Percentiles rank a stretch among this genome's conserved stretches.
These are phyloP conservation scores for Aspergillus sp. DNA, from an alignment of 2,329 filamentous ascomycete genomes.

Conservation along the genomic window DNA sequence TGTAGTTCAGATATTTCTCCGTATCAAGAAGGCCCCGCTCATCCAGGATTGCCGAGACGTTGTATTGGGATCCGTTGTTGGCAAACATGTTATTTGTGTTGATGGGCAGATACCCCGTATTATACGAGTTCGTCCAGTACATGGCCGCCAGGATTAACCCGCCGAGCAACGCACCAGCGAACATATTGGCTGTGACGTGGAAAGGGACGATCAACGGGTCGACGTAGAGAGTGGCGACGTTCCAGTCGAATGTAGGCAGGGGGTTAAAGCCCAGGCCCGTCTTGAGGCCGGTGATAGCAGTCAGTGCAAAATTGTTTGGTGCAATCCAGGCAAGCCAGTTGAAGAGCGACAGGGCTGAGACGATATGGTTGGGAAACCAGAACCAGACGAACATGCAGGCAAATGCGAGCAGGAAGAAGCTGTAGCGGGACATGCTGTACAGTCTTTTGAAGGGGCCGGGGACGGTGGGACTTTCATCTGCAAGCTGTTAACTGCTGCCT, in stretches of 20 bases:
- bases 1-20: slow-evolving; percentile 1
- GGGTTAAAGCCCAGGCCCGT: slow-evolving; percentile 9
- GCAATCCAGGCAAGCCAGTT: slow-evolving; percentile 14
- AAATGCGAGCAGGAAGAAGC: slow-evolving; percentile 9
- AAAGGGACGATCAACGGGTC: slow-evolving; percentile 9
- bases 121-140: slow-evolving; percentile 9
- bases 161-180: neutral
- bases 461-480: neutral
- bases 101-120: slow-evolving; percentile 9
- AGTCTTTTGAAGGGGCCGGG: neutral
- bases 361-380: slow-evolving; percentile 8
- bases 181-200: slow-evolving; percentile 4
- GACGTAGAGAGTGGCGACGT: neutral
- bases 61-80: slow-evolving; percentile 1
- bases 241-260: slow-evolving; percentile 11
- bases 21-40: slow-evolving; percentile 1
- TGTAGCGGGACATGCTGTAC: neutral
- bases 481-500: neutral
- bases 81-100: slow-evolving; percentile 10
- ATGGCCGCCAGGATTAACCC: neutral
- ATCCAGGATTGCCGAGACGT: slow-evolving; percentile 4
- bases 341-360: slow-evolving; percentile 9
- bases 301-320: slow-evolving; percentile 4
- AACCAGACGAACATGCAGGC: slow-evolving; percentile 9
- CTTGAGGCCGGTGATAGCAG: slow-evolving; percentile 1